phyloP scores from a whole-genome alignment of 2,329 filamentous ascomycete genomes.

The Neopestalotiopsis rosae region DNA sequence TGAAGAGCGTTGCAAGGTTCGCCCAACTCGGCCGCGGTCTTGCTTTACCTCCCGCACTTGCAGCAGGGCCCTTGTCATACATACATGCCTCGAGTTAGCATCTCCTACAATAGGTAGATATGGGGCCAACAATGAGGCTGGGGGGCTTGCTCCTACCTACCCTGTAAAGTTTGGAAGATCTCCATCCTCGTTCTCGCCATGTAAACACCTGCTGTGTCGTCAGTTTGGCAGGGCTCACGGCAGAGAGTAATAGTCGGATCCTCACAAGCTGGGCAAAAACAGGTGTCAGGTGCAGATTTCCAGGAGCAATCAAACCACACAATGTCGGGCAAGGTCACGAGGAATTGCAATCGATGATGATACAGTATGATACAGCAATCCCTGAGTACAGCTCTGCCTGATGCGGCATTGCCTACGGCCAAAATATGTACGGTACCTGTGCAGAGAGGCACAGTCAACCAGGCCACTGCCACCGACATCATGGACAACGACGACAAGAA shows the following conservation, averaged over 20 bases:
- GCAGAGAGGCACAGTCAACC: neutral
- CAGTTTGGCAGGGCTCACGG: no score
- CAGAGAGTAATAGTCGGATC: no score
- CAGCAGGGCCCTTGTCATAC: conserved; percentile 7
- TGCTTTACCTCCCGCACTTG: conserved; percentile 14
- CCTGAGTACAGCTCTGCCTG: neutral
- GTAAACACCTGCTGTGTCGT: no score
- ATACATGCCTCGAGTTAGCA: neutral
- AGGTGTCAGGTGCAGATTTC: neutral
- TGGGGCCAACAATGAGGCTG: neutral
- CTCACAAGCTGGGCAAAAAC: neutral
- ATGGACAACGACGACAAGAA: neutral
- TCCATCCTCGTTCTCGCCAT: no score
- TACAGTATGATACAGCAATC: neutral
- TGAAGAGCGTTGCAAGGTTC: neutral
- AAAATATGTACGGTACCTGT: neutral
- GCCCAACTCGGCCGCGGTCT: conserved; percentile 9
- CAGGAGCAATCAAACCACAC: neutral
- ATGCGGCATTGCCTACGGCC: neutral
- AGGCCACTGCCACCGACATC: neutral
- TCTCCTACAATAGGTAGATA: neutral
- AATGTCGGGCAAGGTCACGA: neutral
- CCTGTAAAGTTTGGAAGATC: no score
- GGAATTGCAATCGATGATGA: neutral
- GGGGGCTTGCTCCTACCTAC: neutral